Evolutionary conservation across 2,329 filamentous ascomycete species (phyloP).

Genomic region (Cryoendolithus antarcticus): DNA sequence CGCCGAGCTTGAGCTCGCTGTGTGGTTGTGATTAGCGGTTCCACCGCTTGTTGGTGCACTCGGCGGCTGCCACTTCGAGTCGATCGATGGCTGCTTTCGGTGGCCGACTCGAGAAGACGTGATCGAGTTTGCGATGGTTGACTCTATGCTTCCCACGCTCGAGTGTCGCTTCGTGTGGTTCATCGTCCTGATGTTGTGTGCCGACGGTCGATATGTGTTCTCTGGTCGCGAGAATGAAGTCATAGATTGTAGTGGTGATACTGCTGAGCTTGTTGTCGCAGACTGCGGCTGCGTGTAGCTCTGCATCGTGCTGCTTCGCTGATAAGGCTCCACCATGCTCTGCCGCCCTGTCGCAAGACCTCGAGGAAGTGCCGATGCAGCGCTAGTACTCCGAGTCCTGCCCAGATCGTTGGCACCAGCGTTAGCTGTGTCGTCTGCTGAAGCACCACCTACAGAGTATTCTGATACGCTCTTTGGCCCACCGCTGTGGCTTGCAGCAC

Average conservation of each 20-base stretch:
- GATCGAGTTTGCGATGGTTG: conserved; percentile 1
- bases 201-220: conserved; percentile 20
- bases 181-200: conserved; percentile 33
- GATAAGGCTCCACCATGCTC: conserved; percentile 6
- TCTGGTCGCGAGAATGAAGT: conserved; percentile 21
- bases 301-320: conserved; percentile 8
- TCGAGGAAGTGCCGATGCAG: conserved; percentile 5
- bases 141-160: conserved; percentile 76
- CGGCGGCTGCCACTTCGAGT: conserved; percentile 39
- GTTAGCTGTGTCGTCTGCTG: conserved; percentile 15
- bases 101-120: conserved; percentile 26
- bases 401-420: conserved; percentile 29
- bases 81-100: conserved; percentile 46
- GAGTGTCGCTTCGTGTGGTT: conserved; percentile 81
- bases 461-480: conserved; percentile 26
- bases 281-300: conserved; percentile 5
- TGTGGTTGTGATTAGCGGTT: too few relatives aligned
- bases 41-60: conserved; percentile 4
- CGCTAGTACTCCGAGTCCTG: conserved; percentile 35
- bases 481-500: conserved; percentile 27
- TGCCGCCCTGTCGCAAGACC: conserved; percentile 9
- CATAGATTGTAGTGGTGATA: conserved; percentile 20
- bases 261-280: conserved; percentile 17
- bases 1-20: too few relatives aligned
- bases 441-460: conserved; percentile 25